These are phyloP conservation scores for Pestalotiopsis sp. DNA, from an alignment of 2,329 filamentous ascomycete genomes.

Conservation along the genomic window DNA sequence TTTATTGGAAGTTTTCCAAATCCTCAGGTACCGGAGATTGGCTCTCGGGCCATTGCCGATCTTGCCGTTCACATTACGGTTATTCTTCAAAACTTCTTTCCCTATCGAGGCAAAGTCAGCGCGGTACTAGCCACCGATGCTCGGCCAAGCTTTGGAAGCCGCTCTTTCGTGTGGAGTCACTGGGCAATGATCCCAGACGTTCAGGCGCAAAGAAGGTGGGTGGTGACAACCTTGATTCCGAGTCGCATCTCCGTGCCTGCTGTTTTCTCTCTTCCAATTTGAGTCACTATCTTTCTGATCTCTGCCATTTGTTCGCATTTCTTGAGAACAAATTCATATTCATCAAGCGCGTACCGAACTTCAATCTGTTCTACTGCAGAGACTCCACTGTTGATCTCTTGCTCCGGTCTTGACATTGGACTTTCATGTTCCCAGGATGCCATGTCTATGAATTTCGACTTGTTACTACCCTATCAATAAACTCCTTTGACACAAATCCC, in stretches of 20 bases:
- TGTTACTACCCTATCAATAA: background rate
- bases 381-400: background rate
- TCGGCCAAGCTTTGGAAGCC: slow-evolving; percentile 4
- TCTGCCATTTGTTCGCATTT: background rate
- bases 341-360: background rate
- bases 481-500: background rate
- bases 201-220: slow-evolving; percentile 1
- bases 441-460: background rate
- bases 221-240: background rate
- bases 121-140: slow-evolving; percentile 3
- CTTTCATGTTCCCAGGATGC: background rate
- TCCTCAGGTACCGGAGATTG: background rate
- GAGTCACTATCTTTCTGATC: background rate
- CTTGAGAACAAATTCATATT: background rate
- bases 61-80: background rate
- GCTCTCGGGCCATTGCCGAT: background rate
- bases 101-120: slow-evolving; percentile 9
- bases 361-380: background rate
- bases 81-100: background rate
- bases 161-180: slow-evolving; percentile 3
- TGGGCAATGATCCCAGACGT: background rate
- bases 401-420: background rate
- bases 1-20: background rate
- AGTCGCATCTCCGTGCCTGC: background rate
- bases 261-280: background rate